phyloP scores from a whole-genome alignment of 2,329 filamentous ascomycete genomes.

The Talaromyces sp. region DNA sequence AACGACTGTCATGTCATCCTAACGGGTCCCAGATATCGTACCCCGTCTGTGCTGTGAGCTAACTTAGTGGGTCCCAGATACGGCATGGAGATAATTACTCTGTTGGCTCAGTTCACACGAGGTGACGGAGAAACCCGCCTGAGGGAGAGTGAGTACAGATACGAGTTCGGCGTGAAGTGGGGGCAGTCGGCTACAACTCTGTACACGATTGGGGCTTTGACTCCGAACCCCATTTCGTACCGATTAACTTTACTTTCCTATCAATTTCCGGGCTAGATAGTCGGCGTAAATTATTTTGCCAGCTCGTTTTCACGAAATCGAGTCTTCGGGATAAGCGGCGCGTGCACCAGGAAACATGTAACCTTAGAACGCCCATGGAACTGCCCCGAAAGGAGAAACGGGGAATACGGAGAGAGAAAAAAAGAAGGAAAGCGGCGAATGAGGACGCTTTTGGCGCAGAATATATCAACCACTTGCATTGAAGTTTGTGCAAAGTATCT shows the following conservation, averaged over 20 bases:
- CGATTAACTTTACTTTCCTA: background rate
- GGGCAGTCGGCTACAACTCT: background rate
- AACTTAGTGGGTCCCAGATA: background rate
- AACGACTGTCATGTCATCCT: background rate
- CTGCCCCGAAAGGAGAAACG: background rate
- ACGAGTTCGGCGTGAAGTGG: background rate
- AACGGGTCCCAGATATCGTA: background rate
- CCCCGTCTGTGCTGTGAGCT: background rate
- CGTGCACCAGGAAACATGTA: background rate
- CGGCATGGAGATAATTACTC: background rate
- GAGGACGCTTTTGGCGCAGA: background rate
- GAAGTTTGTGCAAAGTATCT: background rate
- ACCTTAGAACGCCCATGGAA: background rate
- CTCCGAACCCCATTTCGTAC: background rate
- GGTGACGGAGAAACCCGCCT: background rate
- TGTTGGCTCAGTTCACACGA: background rate
- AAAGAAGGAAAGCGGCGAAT: background rate
- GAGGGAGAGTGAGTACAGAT: background rate
- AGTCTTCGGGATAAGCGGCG: background rate
- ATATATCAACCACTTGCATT: background rate
- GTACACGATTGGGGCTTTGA: background rate
- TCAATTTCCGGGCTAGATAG: background rate
- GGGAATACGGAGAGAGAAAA: background rate
- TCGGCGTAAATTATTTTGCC: background rate
- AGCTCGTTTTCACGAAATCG: background rate